phyloP scores from a whole-genome alignment of 106 monocot genomes.

The Apostasia shenzhenica region DNA sequence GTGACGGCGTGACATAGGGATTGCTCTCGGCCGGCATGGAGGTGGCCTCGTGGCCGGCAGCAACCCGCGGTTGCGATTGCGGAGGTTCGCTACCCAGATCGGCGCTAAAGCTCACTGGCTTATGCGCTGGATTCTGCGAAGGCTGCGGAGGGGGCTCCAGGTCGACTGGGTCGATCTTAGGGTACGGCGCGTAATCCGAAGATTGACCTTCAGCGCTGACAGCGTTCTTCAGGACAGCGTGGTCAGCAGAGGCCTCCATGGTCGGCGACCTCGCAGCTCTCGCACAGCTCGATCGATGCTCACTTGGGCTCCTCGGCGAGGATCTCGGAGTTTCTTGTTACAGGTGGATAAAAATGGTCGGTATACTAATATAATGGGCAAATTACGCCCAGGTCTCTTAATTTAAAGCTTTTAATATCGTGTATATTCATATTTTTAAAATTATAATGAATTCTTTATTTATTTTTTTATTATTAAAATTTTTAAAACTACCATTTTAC shows the following conservation, averaged over 20 bases:
- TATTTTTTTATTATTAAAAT: too few species aligned
- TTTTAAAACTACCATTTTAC: too few species aligned
- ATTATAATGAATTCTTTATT: too few species aligned
- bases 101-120: neutral
- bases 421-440: too few species aligned
- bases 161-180: constrained; percentile 14
- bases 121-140: too few species aligned
- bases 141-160: constrained; percentile 9
- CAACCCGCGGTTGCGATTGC: neutral
- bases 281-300: neutral
- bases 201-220: constrained; percentile 3
- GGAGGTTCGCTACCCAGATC: neutral
- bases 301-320: too few species aligned
- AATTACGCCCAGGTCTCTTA: too few species aligned
- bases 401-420: too few species aligned
- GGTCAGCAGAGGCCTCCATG: neutral
- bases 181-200: constrained; percentile 15
- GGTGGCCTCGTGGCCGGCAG: constrained; percentile 6
- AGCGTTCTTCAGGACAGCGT: neutral
- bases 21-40: constrained; percentile 29
- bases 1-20: constrained; percentile 30
- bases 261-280: neutral
- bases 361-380: too few species aligned
- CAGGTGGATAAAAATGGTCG: too few species aligned
- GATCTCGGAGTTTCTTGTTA: too few species aligned